phyloP scores from a whole-genome alignment of 805 yeast species.

The Lipomyces spencermartinsiae region DNA sequence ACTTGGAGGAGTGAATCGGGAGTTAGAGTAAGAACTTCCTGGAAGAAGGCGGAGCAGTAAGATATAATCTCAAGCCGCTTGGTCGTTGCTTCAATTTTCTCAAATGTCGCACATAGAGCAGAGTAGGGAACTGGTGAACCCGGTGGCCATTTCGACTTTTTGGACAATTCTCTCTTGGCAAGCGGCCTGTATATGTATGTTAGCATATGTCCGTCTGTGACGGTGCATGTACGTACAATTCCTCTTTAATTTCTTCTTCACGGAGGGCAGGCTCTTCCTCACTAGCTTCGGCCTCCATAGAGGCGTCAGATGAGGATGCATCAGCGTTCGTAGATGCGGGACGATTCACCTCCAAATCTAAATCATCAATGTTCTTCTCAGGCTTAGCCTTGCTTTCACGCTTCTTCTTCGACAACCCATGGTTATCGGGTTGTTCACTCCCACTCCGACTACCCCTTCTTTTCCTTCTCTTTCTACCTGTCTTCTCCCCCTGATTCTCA shows the following conservation, averaged over 20 bases:
- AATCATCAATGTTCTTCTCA: not conserved
- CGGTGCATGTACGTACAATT: slow-evolving; percentile 10
- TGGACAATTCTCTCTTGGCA: slow-evolving; percentile 4
- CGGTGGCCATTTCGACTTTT: slow-evolving; percentile 21
- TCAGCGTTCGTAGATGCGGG: not conserved
- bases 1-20: slow-evolving; percentile 66
- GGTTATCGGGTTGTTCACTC: not conserved
- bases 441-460: slow-evolving; percentile 5
- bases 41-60: slow-evolving; percentile 73
- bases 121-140: slow-evolving; percentile 36
- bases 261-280: slow-evolving; percentile 8
- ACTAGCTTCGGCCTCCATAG: not conserved
- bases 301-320: not conserved
- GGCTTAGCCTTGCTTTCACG: not conserved
- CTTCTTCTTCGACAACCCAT: not conserved
- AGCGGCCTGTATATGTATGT: slow-evolving; percentile 13
- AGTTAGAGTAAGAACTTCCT: slow-evolving; percentile 62
- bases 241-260: slow-evolving; percentile 24
- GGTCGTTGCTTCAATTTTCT: slow-evolving; percentile 76
- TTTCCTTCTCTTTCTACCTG: slow-evolving; percentile 8
- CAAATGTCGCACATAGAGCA: slow-evolving; percentile 61
- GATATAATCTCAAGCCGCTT: slow-evolving; percentile 83
- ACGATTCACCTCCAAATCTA: not conserved
- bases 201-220: not conserved
- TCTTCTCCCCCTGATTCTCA: slow-evolving; percentile 5